These are phyloP conservation scores for Verticillium klebahnii DNA, from an alignment of 2,329 filamentous ascomycete genomes.

Conservation along the genomic window DNA sequence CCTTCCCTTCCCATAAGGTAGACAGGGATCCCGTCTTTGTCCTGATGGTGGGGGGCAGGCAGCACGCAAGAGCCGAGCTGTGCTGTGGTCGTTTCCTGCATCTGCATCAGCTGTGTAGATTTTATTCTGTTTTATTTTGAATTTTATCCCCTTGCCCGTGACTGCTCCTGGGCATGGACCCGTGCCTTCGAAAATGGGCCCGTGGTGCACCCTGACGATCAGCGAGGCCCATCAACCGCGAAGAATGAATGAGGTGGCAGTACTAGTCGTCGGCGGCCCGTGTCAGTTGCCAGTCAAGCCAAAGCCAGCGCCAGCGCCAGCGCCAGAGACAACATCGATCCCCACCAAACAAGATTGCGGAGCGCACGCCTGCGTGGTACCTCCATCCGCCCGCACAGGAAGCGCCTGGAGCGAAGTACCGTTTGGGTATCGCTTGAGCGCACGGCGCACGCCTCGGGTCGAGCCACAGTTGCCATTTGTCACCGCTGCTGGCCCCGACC, in stretches of 20 bases:
- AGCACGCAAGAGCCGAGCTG: not conserved
- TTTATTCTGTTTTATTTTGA: too few species aligned
- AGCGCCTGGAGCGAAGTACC: not conserved
- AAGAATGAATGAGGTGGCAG: not conserved
- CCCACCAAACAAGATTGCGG: not conserved
- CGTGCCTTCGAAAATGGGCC: too few species aligned
- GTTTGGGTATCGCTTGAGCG: not conserved
- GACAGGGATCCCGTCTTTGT: not conserved
- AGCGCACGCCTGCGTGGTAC: not conserved
- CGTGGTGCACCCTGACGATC: too few species aligned
- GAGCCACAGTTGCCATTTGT: not conserved
- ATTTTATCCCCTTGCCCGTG: too few species aligned
- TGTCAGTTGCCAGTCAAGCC: not conserved
- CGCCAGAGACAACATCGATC: not conserved
- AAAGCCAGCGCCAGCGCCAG: too few species aligned
- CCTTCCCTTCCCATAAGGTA: conserved; percentile 9
- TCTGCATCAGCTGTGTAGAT: too few species aligned
- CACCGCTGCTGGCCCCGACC: not conserved
- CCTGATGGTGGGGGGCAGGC: not conserved
- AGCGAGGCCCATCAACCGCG: not conserved
- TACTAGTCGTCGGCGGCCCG: not conserved
- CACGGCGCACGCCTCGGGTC: not conserved
- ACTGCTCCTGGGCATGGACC: too few species aligned
- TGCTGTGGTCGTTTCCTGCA: not conserved
- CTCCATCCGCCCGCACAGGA: not conserved